Percentiles rank a stretch among this genome's conserved stretches.
These are phyloP conservation scores for Blastomyces parvus DNA, from an alignment of 2,329 filamentous ascomycete species.

Conservation along the genomic window DNA sequence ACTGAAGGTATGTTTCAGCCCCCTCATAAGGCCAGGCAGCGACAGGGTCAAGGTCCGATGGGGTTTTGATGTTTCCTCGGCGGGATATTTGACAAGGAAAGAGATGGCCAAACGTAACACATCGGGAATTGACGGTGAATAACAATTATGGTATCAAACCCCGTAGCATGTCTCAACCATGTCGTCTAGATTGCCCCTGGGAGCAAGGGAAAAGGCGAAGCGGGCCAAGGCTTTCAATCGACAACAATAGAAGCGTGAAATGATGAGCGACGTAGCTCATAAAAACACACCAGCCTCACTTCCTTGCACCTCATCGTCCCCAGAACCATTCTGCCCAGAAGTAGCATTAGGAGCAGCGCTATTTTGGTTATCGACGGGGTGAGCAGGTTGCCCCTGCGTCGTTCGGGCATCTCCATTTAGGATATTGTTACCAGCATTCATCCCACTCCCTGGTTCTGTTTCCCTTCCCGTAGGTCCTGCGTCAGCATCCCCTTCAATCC, in stretches of 20 bases:
- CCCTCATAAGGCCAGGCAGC: neutral
- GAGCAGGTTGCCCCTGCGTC: neutral
- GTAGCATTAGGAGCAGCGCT: neutral
- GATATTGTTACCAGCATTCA: neutral
- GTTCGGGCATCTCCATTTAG: neutral
- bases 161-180: neutral
- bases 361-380: neutral
- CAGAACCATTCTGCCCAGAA: neutral
- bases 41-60: neutral
- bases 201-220: neutral
- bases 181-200: neutral
- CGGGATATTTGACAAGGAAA: neutral
- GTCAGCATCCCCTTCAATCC: neutral
- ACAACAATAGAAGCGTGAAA: neutral
- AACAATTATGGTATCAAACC: neutral
- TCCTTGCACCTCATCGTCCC: slow-evolving; percentile 7
- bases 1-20: neutral
- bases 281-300: neutral
- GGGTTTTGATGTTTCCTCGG: neutral
- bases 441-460: neutral
- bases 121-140: neutral
- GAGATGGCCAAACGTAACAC: neutral
- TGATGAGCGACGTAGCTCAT: neutral
- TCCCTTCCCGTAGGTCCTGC: neutral
- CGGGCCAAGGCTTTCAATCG: neutral